A percentile compares a stretch with the other conserved stretches of the same genome.
phyloP scores from a whole-genome alignment of 73 alveolate species.

The Paraurostyla sp. region DNA sequence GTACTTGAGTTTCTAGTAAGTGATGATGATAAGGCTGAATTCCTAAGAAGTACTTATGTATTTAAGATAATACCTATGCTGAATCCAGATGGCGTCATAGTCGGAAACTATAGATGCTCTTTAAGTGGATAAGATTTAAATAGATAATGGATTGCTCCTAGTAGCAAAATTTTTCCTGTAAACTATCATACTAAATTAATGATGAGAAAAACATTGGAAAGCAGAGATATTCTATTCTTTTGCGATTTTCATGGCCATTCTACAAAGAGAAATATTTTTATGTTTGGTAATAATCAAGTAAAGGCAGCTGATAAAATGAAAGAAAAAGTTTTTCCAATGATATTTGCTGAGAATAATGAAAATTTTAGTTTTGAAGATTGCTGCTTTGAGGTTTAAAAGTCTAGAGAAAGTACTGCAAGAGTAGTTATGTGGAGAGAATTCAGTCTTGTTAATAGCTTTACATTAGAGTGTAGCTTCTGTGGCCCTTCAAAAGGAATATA shows the following conservation, averaged over 20 bases:
- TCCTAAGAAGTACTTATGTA: slow-evolving; percentile 76
- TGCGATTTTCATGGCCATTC: slow-evolving; percentile 86
- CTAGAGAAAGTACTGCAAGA: slow-evolving; percentile 62
- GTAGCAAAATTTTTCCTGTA: slow-evolving; percentile 80
- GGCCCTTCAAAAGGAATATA: slow-evolving; percentile 60
- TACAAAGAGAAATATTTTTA: slow-evolving; percentile 78
- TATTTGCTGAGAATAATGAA: slow-evolving; percentile 6
- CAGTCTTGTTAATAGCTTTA: slow-evolving; percentile 21
- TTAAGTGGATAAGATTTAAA: slow-evolving; percentile 82
- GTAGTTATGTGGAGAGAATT: slow-evolving; percentile 68
- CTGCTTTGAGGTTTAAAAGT: slow-evolving; percentile 52
- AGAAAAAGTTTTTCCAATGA: slow-evolving; percentile 59
- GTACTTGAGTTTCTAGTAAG: slow-evolving; percentile 75
- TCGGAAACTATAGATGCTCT: slow-evolving; percentile 83
- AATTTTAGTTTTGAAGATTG: slow-evolving; percentile 54
- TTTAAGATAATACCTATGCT: slow-evolving; percentile 83
- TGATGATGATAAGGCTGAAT: slow-evolving; percentile 78
- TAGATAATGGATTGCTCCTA: slow-evolving; percentile 82
- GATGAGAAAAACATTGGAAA: slow-evolving; percentile 78
- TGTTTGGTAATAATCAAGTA: slow-evolving; percentile 63
- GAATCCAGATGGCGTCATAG: slow-evolving; percentile 86
- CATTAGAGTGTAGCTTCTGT: slow-evolving; percentile 54
- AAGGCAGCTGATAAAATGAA: slow-evolving; percentile 10
- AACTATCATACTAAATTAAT: slow-evolving; percentile 77
- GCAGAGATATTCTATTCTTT: slow-evolving; percentile 76